These are phyloP conservation scores for Kwoniella mangroviensis DNA, from an alignment of 768 basidiomycete species.

Conservation along the genomic window DNA sequence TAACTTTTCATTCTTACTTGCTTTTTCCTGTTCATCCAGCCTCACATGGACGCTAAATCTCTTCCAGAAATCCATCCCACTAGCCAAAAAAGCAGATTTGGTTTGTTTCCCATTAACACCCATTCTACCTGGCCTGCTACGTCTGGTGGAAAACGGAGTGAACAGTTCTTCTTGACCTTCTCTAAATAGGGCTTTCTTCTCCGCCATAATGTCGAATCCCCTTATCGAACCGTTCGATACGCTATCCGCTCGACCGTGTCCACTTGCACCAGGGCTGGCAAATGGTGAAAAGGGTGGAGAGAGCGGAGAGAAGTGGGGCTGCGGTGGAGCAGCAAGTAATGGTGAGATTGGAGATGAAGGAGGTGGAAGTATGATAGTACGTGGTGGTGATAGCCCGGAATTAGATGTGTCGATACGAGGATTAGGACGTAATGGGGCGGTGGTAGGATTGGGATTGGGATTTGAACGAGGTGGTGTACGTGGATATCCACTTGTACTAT, in stretches of 20 bases:
- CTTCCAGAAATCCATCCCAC: slow-evolving; percentile 50
- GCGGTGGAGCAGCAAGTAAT: slow-evolving; percentile 39
- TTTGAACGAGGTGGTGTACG: slow-evolving; percentile 10
- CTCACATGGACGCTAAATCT: slow-evolving; percentile 46
- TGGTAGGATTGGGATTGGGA: slow-evolving; percentile 11
- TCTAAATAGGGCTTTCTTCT: slow-evolving; percentile 50
- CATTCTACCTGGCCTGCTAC: slow-evolving; percentile 4
- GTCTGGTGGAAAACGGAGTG: slow-evolving; percentile 38
- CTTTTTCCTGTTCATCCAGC: slow-evolving; percentile 31
- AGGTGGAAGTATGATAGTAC: slow-evolving; percentile 28
- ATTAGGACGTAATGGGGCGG: background rate
- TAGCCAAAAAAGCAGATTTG: slow-evolving; percentile 12
- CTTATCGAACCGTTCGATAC: slow-evolving; percentile 29
- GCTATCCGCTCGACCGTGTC: background rate
- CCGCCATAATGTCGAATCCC: slow-evolving; percentile 42
- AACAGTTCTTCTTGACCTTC: slow-evolving; percentile 48
- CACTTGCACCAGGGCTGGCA: background rate
- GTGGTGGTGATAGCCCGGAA: slow-evolving; percentile 13
- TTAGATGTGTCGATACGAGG: slow-evolving; percentile 23
- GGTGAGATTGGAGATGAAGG: slow-evolving; percentile 45
- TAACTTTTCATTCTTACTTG: slow-evolving; percentile 30
- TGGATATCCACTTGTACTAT: slow-evolving; percentile 7
- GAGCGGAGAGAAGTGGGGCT: slow-evolving; percentile 23
- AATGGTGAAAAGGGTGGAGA: slow-evolving; percentile 34
- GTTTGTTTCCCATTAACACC: slow-evolving; percentile 8